These are phyloP conservation scores for Arctium minus DNA, from an alignment of 129 eudicot species.

Conservation along the genomic window DNA sequence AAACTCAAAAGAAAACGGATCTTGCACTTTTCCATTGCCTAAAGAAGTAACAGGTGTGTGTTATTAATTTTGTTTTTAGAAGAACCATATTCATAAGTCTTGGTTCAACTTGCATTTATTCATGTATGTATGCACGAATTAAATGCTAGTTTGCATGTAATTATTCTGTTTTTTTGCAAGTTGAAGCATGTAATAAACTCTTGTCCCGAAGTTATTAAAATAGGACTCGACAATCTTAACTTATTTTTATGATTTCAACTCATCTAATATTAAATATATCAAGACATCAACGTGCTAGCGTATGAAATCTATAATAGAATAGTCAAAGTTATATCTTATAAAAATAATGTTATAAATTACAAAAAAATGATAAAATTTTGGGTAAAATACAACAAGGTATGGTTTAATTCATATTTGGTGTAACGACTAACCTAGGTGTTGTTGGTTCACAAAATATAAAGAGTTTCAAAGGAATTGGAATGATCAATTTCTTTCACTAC, in stretches of 20 bases:
- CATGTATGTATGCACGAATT: background rate
- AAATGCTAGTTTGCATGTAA: background rate
- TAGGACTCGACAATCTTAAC: background rate
- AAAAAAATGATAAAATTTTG: background rate
- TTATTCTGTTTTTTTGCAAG: too few relatives aligned
- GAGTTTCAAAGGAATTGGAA: too few relatives aligned
- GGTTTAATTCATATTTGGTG: too few relatives aligned
- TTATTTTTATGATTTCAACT: background rate
- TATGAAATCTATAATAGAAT: background rate
- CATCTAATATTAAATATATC: background rate
- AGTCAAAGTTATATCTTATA: background rate
- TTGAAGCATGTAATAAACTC: background rate
- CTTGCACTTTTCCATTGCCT: background rate
- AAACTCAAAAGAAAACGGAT: background rate
- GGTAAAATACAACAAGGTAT: too few relatives aligned
- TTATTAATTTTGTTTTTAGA: background rate
- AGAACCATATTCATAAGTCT: background rate
- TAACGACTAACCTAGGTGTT: too few relatives aligned
- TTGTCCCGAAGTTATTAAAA: background rate
- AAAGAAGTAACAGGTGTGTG: too few relatives aligned
- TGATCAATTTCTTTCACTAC: too few relatives aligned
- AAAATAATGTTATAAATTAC: background rate
- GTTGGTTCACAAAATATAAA: too few relatives aligned
- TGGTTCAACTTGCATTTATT: background rate
- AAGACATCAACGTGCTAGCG: background rate